A percentile compares a stretch with the other conserved stretches of the same genome.
phyloP scores from a whole-genome alignment of 768 basidiomycete genomes.

The Suillus placidus region DNA sequence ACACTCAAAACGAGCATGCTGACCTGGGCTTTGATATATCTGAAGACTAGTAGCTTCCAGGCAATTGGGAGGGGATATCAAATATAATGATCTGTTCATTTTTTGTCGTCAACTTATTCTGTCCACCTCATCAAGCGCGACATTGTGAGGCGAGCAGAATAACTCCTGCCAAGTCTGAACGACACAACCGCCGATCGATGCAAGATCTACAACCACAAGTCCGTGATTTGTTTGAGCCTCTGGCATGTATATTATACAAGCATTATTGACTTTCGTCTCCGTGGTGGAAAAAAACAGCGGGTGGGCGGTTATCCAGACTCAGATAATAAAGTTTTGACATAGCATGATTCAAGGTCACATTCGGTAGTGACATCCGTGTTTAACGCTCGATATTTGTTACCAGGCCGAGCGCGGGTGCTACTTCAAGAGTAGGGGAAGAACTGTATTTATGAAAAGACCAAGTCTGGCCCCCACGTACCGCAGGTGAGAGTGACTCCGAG shows the following conservation, averaged over 20 bases:
- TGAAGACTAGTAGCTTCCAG: slow-evolving; percentile 31
- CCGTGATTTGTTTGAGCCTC: not conserved
- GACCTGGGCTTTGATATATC: slow-evolving; percentile 38
- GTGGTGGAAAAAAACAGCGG: not conserved
- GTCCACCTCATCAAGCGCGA: not conserved
- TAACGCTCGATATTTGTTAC: too few relatives aligned
- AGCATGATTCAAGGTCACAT: too few relatives aligned
- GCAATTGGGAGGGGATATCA: slow-evolving; percentile 27
- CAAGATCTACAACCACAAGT: not conserved
- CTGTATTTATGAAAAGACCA: too few relatives aligned
- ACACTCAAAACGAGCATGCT: not conserved
- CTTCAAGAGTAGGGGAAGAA: too few relatives aligned
- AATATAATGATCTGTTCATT: slow-evolving; percentile 23
- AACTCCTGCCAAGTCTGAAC: not conserved
- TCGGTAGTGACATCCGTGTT: too few relatives aligned
- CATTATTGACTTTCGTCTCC: not conserved
- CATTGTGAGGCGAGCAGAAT: not conserved
- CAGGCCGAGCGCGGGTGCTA: too few relatives aligned
- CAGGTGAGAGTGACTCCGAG: too few relatives aligned
- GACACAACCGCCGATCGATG: not conserved
- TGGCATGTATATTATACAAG: not conserved
- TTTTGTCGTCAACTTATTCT: not conserved
- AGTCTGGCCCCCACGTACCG: too few relatives aligned
- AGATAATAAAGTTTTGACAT: too few relatives aligned
- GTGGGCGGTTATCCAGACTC: not conserved